Conservation (phyloP, 306 rosid species). For the Glycine latifolia region DNA sequence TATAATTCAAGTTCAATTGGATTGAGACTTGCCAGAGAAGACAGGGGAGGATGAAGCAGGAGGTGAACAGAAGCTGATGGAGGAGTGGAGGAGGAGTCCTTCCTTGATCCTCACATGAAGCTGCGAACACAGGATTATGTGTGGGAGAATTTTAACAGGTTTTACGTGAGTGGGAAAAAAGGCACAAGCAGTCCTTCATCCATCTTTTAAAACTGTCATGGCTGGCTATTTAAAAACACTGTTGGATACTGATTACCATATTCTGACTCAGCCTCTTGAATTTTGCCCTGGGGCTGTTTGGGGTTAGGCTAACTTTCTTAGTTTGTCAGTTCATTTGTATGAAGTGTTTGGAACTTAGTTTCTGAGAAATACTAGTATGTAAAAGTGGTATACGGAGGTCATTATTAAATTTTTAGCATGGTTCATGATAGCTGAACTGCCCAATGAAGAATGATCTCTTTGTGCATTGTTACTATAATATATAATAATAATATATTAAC, state of each 20-base stretch:
- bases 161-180: too few species aligned
- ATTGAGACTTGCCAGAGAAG: too few species aligned
- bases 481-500: background rate
- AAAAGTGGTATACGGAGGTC: background rate
- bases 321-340: slow-evolving; percentile 1
- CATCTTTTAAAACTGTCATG: too few species aligned
- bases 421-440: slow-evolving; percentile 4
- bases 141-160: too few species aligned
- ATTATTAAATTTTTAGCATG: slow-evolving; percentile 7
- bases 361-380: slow-evolving; percentile 1
- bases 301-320: background rate
- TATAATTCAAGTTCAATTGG: too few species aligned
- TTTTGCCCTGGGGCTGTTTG: slow-evolving; percentile 19
- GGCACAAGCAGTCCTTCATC: too few species aligned
- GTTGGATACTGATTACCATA: background rate
- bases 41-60: background rate
- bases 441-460: slow-evolving; percentile 30
- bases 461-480: slow-evolving; percentile 14
- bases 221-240: background rate
- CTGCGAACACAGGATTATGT: background rate
- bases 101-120: background rate
- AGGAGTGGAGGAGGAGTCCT: background rate
- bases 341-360: background rate
- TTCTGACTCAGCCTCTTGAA: background rate
- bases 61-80: background rate